Evolutionary conservation across 1,284 basidiomycete genomes (phyloP), one percentile per base, ranked within the genome.

Genomic region (Mycosarcoma maydis): DNA sequence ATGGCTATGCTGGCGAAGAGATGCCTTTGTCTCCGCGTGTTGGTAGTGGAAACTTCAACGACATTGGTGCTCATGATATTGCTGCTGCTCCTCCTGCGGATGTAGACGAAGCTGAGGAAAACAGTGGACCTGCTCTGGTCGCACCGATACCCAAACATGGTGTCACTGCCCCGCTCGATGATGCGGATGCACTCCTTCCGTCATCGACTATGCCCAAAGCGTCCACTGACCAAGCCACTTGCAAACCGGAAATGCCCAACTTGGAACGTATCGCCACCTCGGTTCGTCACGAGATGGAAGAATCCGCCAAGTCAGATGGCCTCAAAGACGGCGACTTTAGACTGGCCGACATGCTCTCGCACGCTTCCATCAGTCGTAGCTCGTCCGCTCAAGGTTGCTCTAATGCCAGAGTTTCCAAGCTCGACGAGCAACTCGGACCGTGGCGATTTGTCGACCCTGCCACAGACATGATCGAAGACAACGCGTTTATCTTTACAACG

Each of bases 391-490:
- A 65, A 38, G 41, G 43, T 6, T 34, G 30, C 13, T 20, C 50
- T n/a, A 34, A 32, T 8, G 16, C 49, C 2, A 6, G 39, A 8
- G 11, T 52, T 6, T 60, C 61, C 14, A 62, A 67, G 66, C 64
- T 77, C 23, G 76, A 78, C 39, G 71, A 75, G 10, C 53, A 75
- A 64, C 62, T 83, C 0, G 83, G 83, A 7, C 81, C 83, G 0
- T 84, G 80, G 81, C 76, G 82, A 33, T 84, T 83, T 45, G 59
- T 71, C 1, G 80, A 83, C 43, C 79, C 81, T 5, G 70, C 67
- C 1, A 73, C 78, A 4, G 83, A 84, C 57, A 79, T 82, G 54
- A 71, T 83, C 32, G 83, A 84, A 64, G 83, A 83, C 74, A 83
- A 83, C 42, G 80, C 78, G 0, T 84, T 84, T 53, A 78, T 84